These are phyloP conservation scores for Zygosaccharomyces rouxii DNA, from an alignment of 805 yeast genomes.

Conservation along the genomic window DNA sequence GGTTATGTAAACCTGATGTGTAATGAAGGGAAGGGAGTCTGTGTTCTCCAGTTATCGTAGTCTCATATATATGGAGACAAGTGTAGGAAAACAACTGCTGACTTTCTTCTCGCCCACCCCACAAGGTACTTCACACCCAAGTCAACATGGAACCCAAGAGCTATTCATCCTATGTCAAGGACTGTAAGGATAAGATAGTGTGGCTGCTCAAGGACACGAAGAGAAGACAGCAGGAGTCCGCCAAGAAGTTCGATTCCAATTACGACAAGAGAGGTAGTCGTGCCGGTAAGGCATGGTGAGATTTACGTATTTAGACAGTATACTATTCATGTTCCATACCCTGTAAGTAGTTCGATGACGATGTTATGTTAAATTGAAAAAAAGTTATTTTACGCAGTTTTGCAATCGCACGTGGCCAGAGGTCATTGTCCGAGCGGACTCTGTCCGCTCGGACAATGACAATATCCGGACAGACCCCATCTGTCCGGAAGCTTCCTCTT, in stretches of 20 bases:
- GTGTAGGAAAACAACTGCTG: neutral
- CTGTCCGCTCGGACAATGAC: neutral
- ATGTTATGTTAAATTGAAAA: neutral
- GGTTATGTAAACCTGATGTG: neutral
- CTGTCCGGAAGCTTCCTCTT: conserved; percentile 2
- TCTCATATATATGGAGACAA: neutral
- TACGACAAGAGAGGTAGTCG: neutral
- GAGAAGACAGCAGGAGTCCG: neutral
- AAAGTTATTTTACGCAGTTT: neutral
- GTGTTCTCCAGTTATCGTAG: neutral
- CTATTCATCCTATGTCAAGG: neutral
- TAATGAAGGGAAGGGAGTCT: neutral
- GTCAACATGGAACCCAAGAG: neutral
- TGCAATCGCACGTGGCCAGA: neutral
- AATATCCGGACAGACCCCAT: neutral
- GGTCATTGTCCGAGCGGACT: neutral
- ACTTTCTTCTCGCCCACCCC: neutral
- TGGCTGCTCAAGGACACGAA: neutral
- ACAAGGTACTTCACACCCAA: no score
- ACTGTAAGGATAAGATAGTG: neutral
- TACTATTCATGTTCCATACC: neutral
- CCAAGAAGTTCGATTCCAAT: neutral
- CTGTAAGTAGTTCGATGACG: neutral
- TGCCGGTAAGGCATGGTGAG: neutral
- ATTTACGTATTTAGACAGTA: no score